phyloP scores from a whole-genome alignment of 2,329 filamentous ascomycete species.

The Dactylonectria macrodidyma region DNA sequence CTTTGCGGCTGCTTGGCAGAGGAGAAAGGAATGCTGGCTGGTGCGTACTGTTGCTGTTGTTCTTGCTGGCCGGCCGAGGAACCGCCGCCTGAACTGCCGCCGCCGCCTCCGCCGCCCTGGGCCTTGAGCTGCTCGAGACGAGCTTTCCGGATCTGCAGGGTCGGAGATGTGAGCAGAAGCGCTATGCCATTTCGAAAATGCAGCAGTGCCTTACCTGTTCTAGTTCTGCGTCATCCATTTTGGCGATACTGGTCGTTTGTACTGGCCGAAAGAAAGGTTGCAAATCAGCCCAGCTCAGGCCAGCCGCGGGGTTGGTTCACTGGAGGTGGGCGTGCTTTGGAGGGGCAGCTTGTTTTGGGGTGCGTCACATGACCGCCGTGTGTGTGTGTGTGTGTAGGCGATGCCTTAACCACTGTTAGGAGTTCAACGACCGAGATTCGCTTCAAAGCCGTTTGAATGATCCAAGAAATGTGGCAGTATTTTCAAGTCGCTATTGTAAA shows the following conservation, averaged over 20 bases:
- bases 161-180: slow-evolving; percentile 8
- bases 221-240: slow-evolving; percentile 62
- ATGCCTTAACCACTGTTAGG: background rate
- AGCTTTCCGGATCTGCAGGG: slow-evolving; percentile 84
- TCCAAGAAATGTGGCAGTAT: background rate
- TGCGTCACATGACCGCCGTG: background rate
- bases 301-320: slow-evolving; percentile 36
- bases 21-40: background rate
- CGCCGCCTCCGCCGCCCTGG: slow-evolving; percentile 68
- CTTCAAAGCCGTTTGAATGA: too few species aligned
- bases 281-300: slow-evolving; percentile 41
- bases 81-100: slow-evolving; percentile 57
- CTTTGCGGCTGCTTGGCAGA: background rate
- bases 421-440: background rate
- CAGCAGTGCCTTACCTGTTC: slow-evolving; percentile 52
- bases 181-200: too few species aligned
- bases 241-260: slow-evolving; percentile 31
- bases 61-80: slow-evolving; percentile 65
- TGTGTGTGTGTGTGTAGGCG: too few species aligned
- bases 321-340: slow-evolving; percentile 32
- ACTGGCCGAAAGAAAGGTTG: slow-evolving; percentile 21
- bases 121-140: slow-evolving; percentile 94
- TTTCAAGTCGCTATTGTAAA: background rate
- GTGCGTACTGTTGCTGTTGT: slow-evolving; percentile 68
- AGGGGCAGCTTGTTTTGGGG: slow-evolving; percentile 40